These are phyloP conservation scores for Aspergillus heteromorphus DNA, from an alignment of 495 filamentous ascomycete species.

Conservation along the genomic window DNA sequence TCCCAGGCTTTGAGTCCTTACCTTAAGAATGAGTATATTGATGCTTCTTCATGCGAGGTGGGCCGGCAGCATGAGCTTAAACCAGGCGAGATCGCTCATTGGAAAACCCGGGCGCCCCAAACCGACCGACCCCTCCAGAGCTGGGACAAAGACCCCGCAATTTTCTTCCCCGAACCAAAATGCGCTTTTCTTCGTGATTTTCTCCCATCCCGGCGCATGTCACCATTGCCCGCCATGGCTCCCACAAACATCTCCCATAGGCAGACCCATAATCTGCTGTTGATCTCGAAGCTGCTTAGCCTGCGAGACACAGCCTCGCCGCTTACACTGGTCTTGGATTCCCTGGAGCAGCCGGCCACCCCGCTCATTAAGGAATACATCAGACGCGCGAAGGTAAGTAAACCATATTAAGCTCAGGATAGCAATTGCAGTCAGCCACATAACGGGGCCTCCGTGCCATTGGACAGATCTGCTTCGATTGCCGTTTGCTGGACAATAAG, in stretches of 20 bases:
- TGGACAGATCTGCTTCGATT: neutral
- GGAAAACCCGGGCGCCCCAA: constrained; percentile 19
- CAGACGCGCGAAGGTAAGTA: constrained; percentile 62
- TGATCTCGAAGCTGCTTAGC: constrained; percentile 79
- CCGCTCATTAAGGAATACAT: constrained; percentile 72
- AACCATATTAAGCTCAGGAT: neutral
- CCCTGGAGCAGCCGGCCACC: constrained; percentile 71
- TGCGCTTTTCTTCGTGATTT: neutral
- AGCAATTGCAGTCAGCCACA: neutral
- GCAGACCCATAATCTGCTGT: constrained; percentile 77
- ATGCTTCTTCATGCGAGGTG: neutral
- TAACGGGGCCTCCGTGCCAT: no score
- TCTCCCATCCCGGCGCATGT: neutral
- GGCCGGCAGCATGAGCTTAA: constrained; percentile 1
- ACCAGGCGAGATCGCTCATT: neutral
- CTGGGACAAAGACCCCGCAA: constrained; percentile 10
- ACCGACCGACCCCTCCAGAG: constrained; percentile 13
- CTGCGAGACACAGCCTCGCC: constrained; percentile 75
- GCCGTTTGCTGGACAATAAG: neutral
- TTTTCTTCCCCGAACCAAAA: neutral
- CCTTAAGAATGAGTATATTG: no score
- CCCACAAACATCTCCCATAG: constrained; percentile 55
- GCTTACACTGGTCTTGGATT: constrained; percentile 80
- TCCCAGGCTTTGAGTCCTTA: no score
- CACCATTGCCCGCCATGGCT: constrained; percentile 24